Conservation (phyloP, 371 early-diverging fungal species). For the Zopfochytrium polystomum region DNA sequence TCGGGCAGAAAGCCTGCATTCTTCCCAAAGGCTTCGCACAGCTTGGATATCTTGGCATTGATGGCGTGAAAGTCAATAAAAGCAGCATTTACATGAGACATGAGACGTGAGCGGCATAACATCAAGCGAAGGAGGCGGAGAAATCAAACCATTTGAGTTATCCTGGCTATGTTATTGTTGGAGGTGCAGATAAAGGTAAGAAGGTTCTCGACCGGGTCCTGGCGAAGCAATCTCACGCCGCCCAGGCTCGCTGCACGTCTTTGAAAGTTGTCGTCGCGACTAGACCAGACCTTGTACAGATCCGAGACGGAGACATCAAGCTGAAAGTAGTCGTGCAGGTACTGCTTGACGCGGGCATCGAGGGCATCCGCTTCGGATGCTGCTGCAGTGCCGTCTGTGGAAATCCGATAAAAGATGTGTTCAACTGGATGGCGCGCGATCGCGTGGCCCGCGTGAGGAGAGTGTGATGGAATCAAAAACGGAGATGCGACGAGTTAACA, state of each 20-base stretch:
- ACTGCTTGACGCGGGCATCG: neutral
- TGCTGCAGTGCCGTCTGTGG: neutral
- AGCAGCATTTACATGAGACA: neutral
- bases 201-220: constrained; percentile 86
- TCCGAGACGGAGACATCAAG: constrained; percentile 59
- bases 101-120: neutral
- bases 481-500: no score
- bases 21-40: constrained; percentile 67
- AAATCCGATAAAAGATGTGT: neutral
- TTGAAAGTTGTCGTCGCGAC: constrained; percentile 64
- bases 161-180: constrained; percentile 94
- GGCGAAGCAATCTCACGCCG: constrained; percentile 78
- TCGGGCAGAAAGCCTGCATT: constrained; percentile 34
- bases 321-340: constrained; percentile 72
- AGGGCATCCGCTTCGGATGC: neutral
- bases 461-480: no score
- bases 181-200: constrained; percentile 93
- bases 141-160: constrained; percentile 77
- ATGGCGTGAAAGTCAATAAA: neutral
- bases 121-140: constrained; percentile 1
- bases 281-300: constrained; percentile 69
- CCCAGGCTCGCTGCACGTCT: constrained; percentile 51
- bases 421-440: constrained; percentile 4
- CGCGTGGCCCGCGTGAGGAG: neutral
- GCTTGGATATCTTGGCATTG: constrained; percentile 54